Evolutionary conservation across 495 filamentous ascomycete genomes (phyloP).

Genomic region (Darksidea phi): DNA sequence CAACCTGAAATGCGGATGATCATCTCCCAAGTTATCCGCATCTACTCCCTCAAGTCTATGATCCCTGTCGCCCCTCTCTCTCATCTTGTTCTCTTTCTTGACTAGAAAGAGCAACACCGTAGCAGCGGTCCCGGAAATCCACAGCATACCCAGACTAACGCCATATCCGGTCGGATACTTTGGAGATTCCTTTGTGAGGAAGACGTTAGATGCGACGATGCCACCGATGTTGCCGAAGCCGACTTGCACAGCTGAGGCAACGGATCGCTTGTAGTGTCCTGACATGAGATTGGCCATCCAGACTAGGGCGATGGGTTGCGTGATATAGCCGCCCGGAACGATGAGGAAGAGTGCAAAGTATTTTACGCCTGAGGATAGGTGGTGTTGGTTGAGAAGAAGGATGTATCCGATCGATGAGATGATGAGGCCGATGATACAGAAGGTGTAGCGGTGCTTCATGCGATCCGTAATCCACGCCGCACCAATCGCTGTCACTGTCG

Average conservation of each 20-base stretch:
- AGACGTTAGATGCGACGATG: conserved; percentile 45
- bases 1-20: conserved; percentile 48
- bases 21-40: conserved; percentile 59
- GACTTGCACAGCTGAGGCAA: conserved; percentile 49
- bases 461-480: conserved; percentile 39
- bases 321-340: conserved; percentile 43
- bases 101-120: conserved; percentile 49
- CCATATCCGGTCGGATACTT: conserved; percentile 44
- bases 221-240: conserved; percentile 52
- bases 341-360: conserved; percentile 48
- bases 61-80: conserved; percentile 55
- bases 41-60: conserved; percentile 51
- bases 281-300: conserved; percentile 43
- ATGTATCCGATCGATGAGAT: conserved; percentile 41
- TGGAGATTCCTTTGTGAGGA: conserved; percentile 43
- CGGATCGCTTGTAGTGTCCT: conserved; percentile 47
- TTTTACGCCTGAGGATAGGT: conserved; percentile 36
- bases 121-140: conserved; percentile 48
- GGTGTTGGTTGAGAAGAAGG: conserved; percentile 40
- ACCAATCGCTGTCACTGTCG: conserved; percentile 31
- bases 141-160: conserved; percentile 48
- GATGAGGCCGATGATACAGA: conserved; percentile 41
- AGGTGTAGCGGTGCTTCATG: conserved; percentile 41
- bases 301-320: conserved; percentile 43
- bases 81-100: conserved; percentile 37